Percentiles rank a stretch among this genome's conserved stretches.
phyloP scores from a whole-genome alignment of 1,139 yeast genomes.

The Saccharomyces hybrid region DNA sequence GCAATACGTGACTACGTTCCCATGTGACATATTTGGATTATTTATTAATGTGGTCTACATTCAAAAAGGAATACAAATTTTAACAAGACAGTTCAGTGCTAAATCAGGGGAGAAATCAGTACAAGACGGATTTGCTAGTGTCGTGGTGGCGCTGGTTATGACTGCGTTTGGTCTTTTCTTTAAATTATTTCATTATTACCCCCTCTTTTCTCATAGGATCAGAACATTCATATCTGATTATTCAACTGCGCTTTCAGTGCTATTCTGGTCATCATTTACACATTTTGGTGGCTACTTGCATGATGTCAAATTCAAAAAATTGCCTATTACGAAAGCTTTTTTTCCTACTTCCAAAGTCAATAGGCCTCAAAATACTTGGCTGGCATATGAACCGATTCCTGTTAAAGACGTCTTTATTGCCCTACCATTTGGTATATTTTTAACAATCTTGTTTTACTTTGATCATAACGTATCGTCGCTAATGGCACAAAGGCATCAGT shows the following conservation, averaged over 20 bases:
- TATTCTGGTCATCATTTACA: constrained; percentile 85
- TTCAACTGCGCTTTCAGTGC: constrained; percentile 72
- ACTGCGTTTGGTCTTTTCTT: constrained; percentile 66
- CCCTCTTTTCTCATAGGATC: constrained; percentile 48
- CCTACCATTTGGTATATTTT: constrained; percentile 79
- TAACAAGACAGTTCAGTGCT: constrained; percentile 57
- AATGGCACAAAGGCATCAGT: constrained; percentile 81
- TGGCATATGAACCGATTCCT: constrained; percentile 54
- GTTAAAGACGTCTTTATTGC: constrained; percentile 80
- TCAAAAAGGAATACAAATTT: constrained; percentile 82
- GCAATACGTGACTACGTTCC: constrained; percentile 68
- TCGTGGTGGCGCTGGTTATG: constrained; percentile 66
- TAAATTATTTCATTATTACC: constrained; percentile 51
- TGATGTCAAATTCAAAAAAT: constrained; percentile 44
- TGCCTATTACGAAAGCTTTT: constrained; percentile 70
- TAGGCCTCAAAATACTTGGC: constrained; percentile 32
- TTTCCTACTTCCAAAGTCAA: constrained; percentile 53
- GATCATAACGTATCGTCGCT: constrained; percentile 93
- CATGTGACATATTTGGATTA: constrained; percentile 91
- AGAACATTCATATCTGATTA: constrained; percentile 78
- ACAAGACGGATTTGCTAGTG: constrained; percentile 70
- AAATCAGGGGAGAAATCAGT: constrained; percentile 26
- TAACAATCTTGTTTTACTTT: constrained; percentile 80
- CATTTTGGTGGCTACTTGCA: constrained; percentile 78
- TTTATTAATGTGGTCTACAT: constrained; percentile 86